Percentiles rank a stretch among this genome's conserved stretches.
Evolutionary conservation across 2,329 filamentous ascomycete species (phyloP).

Genomic region (Alternaria sp.): DNA sequence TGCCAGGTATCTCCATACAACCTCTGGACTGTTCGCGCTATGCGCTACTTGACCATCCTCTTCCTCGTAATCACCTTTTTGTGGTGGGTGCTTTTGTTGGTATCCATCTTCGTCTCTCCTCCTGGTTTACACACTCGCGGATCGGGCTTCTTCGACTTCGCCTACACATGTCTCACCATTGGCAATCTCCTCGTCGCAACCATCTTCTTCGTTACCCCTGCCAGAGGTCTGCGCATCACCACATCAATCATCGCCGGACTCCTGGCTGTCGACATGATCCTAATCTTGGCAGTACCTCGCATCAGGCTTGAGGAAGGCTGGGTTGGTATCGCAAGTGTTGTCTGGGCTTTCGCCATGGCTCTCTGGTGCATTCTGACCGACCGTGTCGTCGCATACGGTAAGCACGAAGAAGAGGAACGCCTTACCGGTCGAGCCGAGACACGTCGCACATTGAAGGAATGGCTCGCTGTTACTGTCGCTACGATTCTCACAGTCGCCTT

Average conservation of each 20-base stretch:
- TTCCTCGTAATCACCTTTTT: conserved; percentile 78
- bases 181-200: conserved; percentile 78
- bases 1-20: conserved; percentile 83
- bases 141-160: conserved; percentile 90
- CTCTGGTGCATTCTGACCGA: conserved; percentile 82
- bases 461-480: conserved; percentile 79
- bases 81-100: conserved; percentile 94
- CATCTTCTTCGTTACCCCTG: conserved; percentile 87
- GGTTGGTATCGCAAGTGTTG: conserved; percentile 84
- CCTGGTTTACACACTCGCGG: conserved; percentile 86
- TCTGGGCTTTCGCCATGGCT: conserved; percentile 82
- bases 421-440: conserved; percentile 89
- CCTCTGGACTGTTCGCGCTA: conserved; percentile 84
- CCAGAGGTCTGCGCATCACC: conserved; percentile 77
- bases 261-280: conserved; percentile 76
- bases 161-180: conserved; percentile 79
- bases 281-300: conserved; percentile 77
- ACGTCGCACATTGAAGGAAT: conserved; percentile 81
- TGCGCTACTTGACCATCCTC: conserved; percentile 78
- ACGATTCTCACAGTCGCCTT: conserved; percentile 76
- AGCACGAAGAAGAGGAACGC: conserved; percentile 89
- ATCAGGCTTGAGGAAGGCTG: conserved; percentile 86
- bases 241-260: conserved; percentile 72
- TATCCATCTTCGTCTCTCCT: conserved; percentile 89
- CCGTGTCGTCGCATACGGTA: conserved; percentile 87